Percentiles rank a stretch among this genome's conserved stretches.
phyloP scores from a whole-genome alignment of 2,329 filamentous ascomycete genomes.

The Botrytis byssoidea region DNA sequence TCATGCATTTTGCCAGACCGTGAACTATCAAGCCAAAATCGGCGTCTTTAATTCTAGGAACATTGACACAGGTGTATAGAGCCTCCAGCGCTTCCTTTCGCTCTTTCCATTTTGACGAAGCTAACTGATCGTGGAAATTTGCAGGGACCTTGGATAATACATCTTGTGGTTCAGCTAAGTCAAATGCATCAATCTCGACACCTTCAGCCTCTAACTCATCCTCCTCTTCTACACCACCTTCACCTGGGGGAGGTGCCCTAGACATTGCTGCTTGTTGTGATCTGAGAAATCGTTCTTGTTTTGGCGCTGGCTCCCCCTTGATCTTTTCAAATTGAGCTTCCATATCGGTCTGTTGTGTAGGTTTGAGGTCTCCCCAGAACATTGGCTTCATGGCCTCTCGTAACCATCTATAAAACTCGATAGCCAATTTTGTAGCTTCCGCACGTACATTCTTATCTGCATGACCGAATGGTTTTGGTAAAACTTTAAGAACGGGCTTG shows the following conservation, averaged over 20 bases:
- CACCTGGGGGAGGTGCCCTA: slow-evolving; percentile 60
- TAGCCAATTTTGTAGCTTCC: slow-evolving; percentile 84
- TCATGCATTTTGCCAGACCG: slow-evolving; percentile 92
- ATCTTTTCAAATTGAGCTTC: slow-evolving; percentile 93
- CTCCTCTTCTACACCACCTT: slow-evolving; percentile 57
- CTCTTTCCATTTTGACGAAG: slow-evolving; percentile 97
- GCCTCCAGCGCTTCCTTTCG: slow-evolving; percentile 91
- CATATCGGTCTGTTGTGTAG: slow-evolving; percentile 89
- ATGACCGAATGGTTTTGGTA: slow-evolving; percentile 91
- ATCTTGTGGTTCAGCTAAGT: slow-evolving; percentile 83
- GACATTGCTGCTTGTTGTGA: slow-evolving; percentile 85
- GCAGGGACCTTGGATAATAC: slow-evolving; percentile 77
- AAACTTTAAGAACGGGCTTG: slow-evolving; percentile 80
- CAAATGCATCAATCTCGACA: slow-evolving; percentile 75
- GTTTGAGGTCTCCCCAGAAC: slow-evolving; percentile 94
- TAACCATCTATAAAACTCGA: slow-evolving; percentile 95
- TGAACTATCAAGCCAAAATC: slow-evolving; percentile 82
- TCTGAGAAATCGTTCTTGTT: slow-evolving; percentile 83
- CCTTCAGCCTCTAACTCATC: slow-evolving; percentile 55
- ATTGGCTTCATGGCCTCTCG: slow-evolving; percentile 97
- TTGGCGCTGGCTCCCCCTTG: slow-evolving; percentile 81
- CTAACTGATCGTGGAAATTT: slow-evolving; percentile 78
- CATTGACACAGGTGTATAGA: slow-evolving; percentile 72
- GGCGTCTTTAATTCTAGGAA: slow-evolving; percentile 87
- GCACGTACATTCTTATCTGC: slow-evolving; percentile 98